phyloP scores from a whole-genome alignment of 345 rosid species.

The Brassica nigra region DNA sequence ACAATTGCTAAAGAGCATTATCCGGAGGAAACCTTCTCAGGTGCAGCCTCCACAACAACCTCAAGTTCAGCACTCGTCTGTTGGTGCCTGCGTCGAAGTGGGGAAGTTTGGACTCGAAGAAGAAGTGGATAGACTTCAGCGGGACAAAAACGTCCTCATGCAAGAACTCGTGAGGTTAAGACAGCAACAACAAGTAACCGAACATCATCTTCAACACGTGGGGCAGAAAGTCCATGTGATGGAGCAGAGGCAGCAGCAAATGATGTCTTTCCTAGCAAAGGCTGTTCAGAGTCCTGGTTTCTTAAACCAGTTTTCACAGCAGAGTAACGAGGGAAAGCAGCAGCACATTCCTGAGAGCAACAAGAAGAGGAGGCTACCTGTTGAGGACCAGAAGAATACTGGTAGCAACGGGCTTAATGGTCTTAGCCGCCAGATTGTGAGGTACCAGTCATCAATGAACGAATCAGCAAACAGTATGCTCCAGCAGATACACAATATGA shows the following conservation, averaged over 20 bases:
- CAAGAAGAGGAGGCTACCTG: conserved; percentile 79
- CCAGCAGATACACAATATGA: conserved; percentile 62
- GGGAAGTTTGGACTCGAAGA: conserved; percentile 87
- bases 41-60: conserved; percentile 57
- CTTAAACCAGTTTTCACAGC: conserved; percentile 73
- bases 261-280: conserved; percentile 90
- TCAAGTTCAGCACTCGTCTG: conserved; percentile 64
- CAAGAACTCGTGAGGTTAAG: conserved; percentile 89
- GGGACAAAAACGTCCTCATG: conserved; percentile 91
- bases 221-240: conserved; percentile 82
- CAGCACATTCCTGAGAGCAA: conserved; percentile 58
- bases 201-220: conserved; percentile 70
- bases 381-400: conserved; percentile 55
- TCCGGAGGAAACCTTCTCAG: conserved; percentile 71
- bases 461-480: conserved; percentile 75
- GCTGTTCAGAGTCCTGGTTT: conserved; percentile 84
- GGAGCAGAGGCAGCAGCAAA: conserved; percentile 95
- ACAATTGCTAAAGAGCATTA: conserved; percentile 66
- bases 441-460: conserved; percentile 68
- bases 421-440: conserved; percentile 73
- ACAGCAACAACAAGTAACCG: conserved; percentile 84
- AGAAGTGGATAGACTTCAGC: conserved; percentile 82
- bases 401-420: conserved; percentile 41
- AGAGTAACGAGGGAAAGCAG: conserved; percentile 48
- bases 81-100: conserved; percentile 82